Evolutionary conservation across 2,329 filamentous ascomycete species (phyloP).

Genomic region (Magnaporthiopsis poae): DNA sequence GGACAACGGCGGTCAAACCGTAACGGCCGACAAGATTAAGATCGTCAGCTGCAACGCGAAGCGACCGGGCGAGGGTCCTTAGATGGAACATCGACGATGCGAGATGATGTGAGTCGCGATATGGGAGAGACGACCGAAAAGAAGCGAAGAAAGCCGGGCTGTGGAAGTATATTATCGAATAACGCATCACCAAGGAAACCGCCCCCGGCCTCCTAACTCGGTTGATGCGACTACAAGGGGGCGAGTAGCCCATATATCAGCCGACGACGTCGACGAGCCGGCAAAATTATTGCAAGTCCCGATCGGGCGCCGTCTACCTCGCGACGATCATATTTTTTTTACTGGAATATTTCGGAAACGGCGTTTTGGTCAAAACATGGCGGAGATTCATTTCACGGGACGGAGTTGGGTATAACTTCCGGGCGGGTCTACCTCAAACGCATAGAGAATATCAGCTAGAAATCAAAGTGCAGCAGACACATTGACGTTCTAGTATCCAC

Average conservation of each 20-base stretch:
- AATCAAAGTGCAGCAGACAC: background rate
- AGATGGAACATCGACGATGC: background rate
- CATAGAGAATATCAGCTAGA: background rate
- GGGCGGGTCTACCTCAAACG: background rate
- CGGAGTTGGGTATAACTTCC: background rate
- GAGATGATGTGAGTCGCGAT: background rate
- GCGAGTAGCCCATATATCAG: background rate
- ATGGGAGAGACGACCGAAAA: background rate
- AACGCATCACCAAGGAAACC: background rate
- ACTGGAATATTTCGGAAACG: background rate
- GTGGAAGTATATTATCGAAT: background rate
- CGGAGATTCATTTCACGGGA: background rate
- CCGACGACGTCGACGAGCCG: background rate
- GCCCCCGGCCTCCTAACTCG: background rate
- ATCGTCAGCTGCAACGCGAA: slow-evolving; percentile 97
- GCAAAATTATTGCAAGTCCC: background rate
- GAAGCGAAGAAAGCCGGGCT: background rate
- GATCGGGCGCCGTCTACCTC: too few species aligned
- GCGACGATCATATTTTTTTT: background rate
- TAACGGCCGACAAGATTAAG: slow-evolving; percentile 81
- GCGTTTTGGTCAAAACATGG: background rate
- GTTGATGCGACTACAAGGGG: background rate
- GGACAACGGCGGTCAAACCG: slow-evolving; percentile 62
- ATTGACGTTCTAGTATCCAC: background rate
- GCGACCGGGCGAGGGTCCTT: slow-evolving; percentile 20